These are phyloP conservation scores for Cladosporium velox DNA, from an alignment of 2,329 filamentous ascomycete species.

Conservation along the genomic window DNA sequence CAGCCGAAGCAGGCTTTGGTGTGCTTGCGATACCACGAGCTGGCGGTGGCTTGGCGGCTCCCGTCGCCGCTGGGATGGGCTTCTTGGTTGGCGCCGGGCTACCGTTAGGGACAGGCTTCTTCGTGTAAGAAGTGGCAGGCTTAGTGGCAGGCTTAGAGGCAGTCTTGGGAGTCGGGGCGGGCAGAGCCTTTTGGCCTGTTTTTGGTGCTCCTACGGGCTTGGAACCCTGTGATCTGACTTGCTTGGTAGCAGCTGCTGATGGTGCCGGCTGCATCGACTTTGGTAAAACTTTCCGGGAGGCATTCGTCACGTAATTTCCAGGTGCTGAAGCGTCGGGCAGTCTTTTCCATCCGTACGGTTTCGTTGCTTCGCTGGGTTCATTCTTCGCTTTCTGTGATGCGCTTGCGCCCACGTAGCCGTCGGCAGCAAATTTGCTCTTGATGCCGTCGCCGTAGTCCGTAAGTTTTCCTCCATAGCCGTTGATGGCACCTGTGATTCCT, in stretches of 20 bases:
- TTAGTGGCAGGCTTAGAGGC: background rate
- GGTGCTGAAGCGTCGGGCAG: slow-evolving; percentile 20
- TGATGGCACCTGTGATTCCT: slow-evolving; percentile 39
- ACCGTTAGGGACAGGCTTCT: background rate
- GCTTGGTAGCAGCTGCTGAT: slow-evolving; percentile 16
- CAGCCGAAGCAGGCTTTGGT: slow-evolving; percentile 15
- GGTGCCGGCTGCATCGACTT: slow-evolving; percentile 6
- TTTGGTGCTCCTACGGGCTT: slow-evolving; percentile 10
- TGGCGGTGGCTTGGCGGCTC: background rate
- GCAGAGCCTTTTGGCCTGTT: slow-evolving; percentile 23
- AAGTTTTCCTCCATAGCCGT: slow-evolving; percentile 38
- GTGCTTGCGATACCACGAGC: slow-evolving; percentile 1
- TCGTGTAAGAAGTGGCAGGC: background rate
- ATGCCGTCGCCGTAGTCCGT: slow-evolving; percentile 39
- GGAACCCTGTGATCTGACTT: slow-evolving; percentile 10
- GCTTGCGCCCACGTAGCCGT: slow-evolving; percentile 29
- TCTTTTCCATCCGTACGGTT: slow-evolving; percentile 21
- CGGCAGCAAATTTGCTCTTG: slow-evolving; percentile 35
- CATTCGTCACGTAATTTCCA: slow-evolving; percentile 20
- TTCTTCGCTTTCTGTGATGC: slow-evolving; percentile 15
- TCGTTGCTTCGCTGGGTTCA: slow-evolving; percentile 21
- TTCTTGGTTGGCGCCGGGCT: slow-evolving; percentile 2
- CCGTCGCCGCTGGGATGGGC: slow-evolving; percentile 8
- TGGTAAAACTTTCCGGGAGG: slow-evolving; percentile 10
- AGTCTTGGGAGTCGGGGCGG: slow-evolving; percentile 12